Evolutionary conservation across 768 basidiomycete species (phyloP), one percentile per base, ranked within the genome.

Genomic region (Amanita polypyramis): DNA sequence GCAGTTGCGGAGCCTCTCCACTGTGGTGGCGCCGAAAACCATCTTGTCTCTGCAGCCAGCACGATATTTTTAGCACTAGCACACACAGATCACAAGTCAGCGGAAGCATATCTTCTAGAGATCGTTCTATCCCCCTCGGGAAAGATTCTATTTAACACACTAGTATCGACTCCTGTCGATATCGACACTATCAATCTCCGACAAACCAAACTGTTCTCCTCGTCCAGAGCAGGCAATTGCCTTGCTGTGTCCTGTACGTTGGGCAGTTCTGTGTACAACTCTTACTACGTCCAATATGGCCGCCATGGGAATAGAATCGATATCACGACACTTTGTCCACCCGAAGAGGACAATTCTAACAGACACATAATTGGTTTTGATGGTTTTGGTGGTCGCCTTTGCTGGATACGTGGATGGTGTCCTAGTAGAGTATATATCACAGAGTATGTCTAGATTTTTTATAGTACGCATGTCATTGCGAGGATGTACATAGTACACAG

Each of bases 321-420:
- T 15, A 23, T 46, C 8, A 5, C 45, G 4, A 46, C 17, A 33
- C 32, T 34, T 5, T 5, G 32, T 45, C 44, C 33, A 15, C 42
- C 42, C 15, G 44, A 45, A 34, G 27, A 20, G 11, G 42, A 45
- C 29, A 34, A 19, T 2, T 29, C 23, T 8, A 36, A 45, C 33
- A 21, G 44, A 36, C 44, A 36, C 23, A 23, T 45, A 20, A 19
- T 45, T 34, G 30, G 44, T 7, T 45, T 45, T 35, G 44, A 35
- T 45, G 44, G 44, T 14, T 45, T 45, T 6, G 17, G 32, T 30
- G 44, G 44, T 14, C 44, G 44, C 7, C 32, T 45, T 20, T 45
- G 44, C 33, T 45, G 30, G 44, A 17, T 38, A 8, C 14, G 35
- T 8, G 35, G 33, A 38, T 36, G 35, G 34, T 46, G 23, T 37